Evolutionary conservation across 2,329 filamentous ascomycete species (phyloP).

Genomic region (Neonectria neomacrospora): DNA sequence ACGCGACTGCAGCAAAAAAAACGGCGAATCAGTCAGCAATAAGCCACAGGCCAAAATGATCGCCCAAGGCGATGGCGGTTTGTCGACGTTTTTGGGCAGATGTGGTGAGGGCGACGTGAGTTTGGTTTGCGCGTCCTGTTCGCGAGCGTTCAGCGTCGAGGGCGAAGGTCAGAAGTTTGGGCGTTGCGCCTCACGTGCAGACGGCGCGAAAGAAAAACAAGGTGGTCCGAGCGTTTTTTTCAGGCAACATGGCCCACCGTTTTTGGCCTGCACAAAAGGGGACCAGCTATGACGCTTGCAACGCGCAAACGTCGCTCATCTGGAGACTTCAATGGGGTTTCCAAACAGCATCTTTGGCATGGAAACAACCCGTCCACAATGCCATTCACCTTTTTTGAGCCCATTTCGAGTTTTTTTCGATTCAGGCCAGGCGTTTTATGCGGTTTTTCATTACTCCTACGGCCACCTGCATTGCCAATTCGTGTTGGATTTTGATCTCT

Average conservation of each 20-base stretch:
- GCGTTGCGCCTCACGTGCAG: constrained; percentile 39
- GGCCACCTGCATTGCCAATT: constrained; percentile 33
- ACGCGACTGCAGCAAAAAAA: constrained; percentile 30
- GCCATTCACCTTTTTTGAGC: constrained; percentile 19
- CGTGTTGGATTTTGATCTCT: constrained; percentile 19
- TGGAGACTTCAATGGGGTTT: constrained; percentile 28
- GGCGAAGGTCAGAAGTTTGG: constrained; percentile 33
- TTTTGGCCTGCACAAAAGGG: constrained; percentile 19
- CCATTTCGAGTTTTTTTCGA: background rate
- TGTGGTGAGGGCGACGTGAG: constrained; percentile 25
- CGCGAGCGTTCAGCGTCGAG: constrained; percentile 30
- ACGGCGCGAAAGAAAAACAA: constrained; percentile 40
- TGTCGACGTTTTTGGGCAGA: constrained; percentile 21
- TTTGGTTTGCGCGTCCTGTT: constrained; percentile 40
- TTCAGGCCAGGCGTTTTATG: constrained; percentile 3
- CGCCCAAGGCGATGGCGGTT: constrained; percentile 23
- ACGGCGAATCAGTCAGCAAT: constrained; percentile 4
- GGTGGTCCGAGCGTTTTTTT: constrained; percentile 38
- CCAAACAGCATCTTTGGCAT: constrained; percentile 17
- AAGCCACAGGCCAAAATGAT: background rate
- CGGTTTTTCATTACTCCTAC: background rate
- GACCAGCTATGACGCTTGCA: constrained; percentile 30
- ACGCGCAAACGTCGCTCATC: constrained; percentile 28
- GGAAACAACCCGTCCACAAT: constrained; percentile 11
- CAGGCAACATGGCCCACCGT: constrained; percentile 37